Evolutionary conservation across 2,329 filamentous ascomycete species (phyloP), one percentile per base, ranked within the genome.

Genomic region (Clonostachys solani): DNA sequence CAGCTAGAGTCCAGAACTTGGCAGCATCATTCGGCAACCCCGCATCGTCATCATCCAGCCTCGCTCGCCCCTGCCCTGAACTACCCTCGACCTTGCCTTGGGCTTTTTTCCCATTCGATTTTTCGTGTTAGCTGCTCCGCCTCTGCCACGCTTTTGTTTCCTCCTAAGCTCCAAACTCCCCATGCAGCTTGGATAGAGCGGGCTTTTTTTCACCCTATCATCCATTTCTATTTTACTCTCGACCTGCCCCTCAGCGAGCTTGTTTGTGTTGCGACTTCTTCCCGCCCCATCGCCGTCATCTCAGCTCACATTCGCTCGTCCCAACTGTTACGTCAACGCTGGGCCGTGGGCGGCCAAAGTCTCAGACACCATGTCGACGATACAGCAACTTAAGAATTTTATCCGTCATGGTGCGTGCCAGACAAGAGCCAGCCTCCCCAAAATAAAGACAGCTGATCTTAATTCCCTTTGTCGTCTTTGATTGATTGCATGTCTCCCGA

Each of bases 371-470:
- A 83, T 84, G 80, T 83, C 80, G 60, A 83, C 81, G 56, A 95
- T 96, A 73, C 92, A 96, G 74, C 94, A 94, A 65, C 82, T 96
- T 60, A 96, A 97, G 73, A 96, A 96, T 71, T 95, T 97, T 71
- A 94, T 97, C 71, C 89, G 92, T 56, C 92, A 96, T 77, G 92
- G 81, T 84, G 72, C 48, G 74, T 60, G 36, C 23, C 23, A 29
- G 23, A 29, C 9, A 29, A 29, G 23, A 29, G 23, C 23, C 23
- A 29, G 23, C 23, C 23, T 29, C 23, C 23, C 23, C 47, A 18
- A 33, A n/a, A 33, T 41, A 9, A n/a, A 13, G n/a, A 3, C 12
- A 16, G 18, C 18, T 43, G 42, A 23, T 38, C 23, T 34, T 41
- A 15, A 17, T 46, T 37, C 33, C 36, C 35, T 33, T 40, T 18